Conservation (phyloP, 805 yeast genomes). For the Wickerhamomyces pijperi region DNA sequence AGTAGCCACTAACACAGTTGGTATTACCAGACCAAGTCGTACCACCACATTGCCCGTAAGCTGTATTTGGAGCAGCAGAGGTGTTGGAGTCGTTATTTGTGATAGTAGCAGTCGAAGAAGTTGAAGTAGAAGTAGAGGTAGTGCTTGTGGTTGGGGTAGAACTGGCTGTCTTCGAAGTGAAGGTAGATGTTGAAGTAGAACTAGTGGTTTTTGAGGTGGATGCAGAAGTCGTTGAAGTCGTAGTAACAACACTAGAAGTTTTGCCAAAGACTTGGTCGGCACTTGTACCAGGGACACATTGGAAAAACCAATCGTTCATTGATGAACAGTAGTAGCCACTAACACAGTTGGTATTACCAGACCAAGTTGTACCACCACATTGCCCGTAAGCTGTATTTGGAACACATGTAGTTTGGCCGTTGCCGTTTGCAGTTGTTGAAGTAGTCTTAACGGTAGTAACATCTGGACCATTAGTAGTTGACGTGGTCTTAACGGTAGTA, state of each 20-base stretch:
- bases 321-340: slow-evolving; percentile 5
- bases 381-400: slow-evolving; percentile 3
- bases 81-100: no score
- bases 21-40: no score
- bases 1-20: no score
- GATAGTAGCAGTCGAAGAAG: background rate
- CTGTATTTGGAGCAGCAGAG: no score
- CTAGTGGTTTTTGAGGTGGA: no score
- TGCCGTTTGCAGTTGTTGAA: background rate
- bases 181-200: no score
- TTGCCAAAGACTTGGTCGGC: no score
- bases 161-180: no score
- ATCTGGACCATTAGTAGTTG: no score
- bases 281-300: background rate
- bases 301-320: slow-evolving; percentile 7
- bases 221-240: no score
- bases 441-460: background rate
- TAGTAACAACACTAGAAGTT: no score
- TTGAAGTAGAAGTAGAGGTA: slow-evolving; percentile 2
- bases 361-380: slow-evolving; percentile 11
- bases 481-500: background rate
- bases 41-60: no score
- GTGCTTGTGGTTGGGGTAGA: slow-evolving; percentile 4
- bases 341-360: slow-evolving; percentile 8
- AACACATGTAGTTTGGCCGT: background rate